phyloP scores from a whole-genome alignment of 495 filamentous ascomycete genomes.

The Niebla homalea region DNA sequence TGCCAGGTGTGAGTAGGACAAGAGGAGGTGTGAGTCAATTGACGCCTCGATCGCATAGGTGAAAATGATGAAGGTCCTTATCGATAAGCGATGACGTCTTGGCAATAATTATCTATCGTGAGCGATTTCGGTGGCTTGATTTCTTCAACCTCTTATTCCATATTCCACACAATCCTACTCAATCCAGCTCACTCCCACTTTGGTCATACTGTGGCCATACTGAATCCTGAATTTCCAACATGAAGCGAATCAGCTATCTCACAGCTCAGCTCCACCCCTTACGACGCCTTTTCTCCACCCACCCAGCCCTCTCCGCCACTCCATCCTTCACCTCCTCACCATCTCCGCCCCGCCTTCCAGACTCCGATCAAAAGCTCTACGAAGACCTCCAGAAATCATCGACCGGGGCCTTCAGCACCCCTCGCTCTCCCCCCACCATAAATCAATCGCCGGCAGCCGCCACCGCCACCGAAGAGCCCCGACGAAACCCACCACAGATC shows the following conservation, averaged over 20 bases:
- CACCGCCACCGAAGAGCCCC: constrained; percentile 6
- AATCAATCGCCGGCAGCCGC: constrained; percentile 31
- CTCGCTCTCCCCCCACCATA: constrained; percentile 27
- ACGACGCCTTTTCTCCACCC: constrained; percentile 19
- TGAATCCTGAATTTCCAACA: too few species aligned
- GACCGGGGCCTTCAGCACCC: constrained; percentile 61
- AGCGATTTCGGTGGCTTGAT: too few species aligned
- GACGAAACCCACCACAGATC: constrained; percentile 13
- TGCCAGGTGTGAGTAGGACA: not conserved
- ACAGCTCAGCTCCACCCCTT: not conserved
- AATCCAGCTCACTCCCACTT: too few species aligned
- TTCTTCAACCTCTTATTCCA: too few species aligned
- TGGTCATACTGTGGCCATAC: too few species aligned
- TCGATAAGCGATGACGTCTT: too few species aligned
- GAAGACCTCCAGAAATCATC: constrained; percentile 67
- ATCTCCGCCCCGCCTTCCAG: constrained; percentile 69
- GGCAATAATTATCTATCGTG: too few species aligned
- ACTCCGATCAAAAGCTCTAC: constrained; percentile 84
- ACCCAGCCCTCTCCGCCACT: constrained; percentile 18
- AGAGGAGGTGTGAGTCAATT: not conserved
- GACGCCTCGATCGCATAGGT: too few species aligned
- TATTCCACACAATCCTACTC: too few species aligned
- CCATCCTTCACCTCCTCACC: constrained; percentile 37
- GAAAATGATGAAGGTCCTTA: too few species aligned
- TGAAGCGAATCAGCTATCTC: not conserved